These are phyloP conservation scores for Leptographium lundbergii DNA, from an alignment of 2,329 filamentous ascomycete species.

Conservation along the genomic window DNA sequence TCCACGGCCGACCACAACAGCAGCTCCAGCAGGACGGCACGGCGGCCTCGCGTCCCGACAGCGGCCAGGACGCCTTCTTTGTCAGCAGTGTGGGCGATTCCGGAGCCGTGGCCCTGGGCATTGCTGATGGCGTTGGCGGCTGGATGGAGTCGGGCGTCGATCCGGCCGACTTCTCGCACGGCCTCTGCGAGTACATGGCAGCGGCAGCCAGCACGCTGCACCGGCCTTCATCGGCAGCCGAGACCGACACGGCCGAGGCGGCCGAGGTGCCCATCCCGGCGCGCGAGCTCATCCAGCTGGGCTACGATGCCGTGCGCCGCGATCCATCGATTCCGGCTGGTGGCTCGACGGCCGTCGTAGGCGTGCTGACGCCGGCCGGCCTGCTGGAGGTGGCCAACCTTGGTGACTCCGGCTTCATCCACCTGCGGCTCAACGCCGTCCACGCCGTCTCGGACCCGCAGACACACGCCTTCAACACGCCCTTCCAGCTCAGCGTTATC, in stretches of 20 bases:
- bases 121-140: slow-evolving; percentile 90
- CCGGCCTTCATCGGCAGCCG: slow-evolving; percentile 11
- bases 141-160: slow-evolving; percentile 91
- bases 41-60: slow-evolving; percentile 49
- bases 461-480: slow-evolving; percentile 95
- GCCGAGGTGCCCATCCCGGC: slow-evolving; percentile 37
- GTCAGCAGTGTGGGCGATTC: slow-evolving; percentile 65
- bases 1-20: slow-evolving; percentile 51
- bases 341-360: slow-evolving; percentile 88
- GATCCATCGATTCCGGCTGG: slow-evolving; percentile 67
- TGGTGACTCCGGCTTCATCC: slow-evolving; percentile 87
- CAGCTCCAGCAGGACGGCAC: slow-evolving; percentile 14
- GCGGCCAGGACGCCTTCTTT: slow-evolving; percentile 95
- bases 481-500: slow-evolving; percentile 84
- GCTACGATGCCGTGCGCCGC: slow-evolving; percentile 68
- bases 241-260: slow-evolving; percentile 15
- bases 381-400: slow-evolving; percentile 81
- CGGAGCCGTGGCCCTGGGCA: slow-evolving; percentile 65
- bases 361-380: slow-evolving; percentile 59
- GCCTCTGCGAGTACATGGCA: slow-evolving; percentile 88
- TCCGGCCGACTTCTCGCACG: slow-evolving; percentile 89
- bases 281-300: slow-evolving; percentile 62
- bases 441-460: slow-evolving; percentile 74
- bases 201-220: slow-evolving; percentile 44
- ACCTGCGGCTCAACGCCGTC: slow-evolving; percentile 74